Conservation (phyloP, 345 rosid species). For the Garcia nutans region DNA sequence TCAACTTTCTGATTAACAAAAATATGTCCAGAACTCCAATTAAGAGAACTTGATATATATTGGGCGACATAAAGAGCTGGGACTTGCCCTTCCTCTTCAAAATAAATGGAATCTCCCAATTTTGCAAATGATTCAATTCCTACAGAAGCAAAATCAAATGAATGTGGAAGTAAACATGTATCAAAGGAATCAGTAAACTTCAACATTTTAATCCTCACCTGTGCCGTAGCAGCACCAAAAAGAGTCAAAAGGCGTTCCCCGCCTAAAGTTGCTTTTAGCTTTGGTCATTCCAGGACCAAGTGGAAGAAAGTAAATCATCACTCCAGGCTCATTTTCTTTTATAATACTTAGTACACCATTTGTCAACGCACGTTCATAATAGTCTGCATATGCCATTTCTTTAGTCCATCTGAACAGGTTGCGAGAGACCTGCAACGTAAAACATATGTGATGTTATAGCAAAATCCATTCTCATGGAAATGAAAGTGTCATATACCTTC, state of each 20-base stretch:
- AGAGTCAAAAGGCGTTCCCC: slow-evolving; percentile 68
- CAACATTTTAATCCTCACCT: slow-evolving; percentile 36
- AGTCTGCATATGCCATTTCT: slow-evolving; percentile 83
- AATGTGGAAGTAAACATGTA: no score
- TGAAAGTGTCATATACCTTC: slow-evolving; percentile 42
- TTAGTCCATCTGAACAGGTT: slow-evolving; percentile 89
- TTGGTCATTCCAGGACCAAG: slow-evolving; percentile 67
- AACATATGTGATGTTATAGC: background rate
- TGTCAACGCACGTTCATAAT: slow-evolving; percentile 88
- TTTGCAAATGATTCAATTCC: slow-evolving; percentile 80
- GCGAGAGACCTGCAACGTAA: slow-evolving; percentile 65
- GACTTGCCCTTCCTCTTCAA: slow-evolving; percentile 62
- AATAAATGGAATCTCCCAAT: slow-evolving; percentile 91
- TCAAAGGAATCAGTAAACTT: no score
- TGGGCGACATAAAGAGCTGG: slow-evolving; percentile 79
- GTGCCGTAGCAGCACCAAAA: slow-evolving; percentile 99
- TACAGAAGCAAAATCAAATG: background rate
- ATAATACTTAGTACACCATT: slow-evolving; percentile 89
- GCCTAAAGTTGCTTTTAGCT: slow-evolving; percentile 62
- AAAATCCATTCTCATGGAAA: background rate
- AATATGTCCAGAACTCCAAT: slow-evolving; percentile 65
- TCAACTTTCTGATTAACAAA: slow-evolving; percentile 57
- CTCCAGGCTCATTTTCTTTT: slow-evolving; percentile 84
- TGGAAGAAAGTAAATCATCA: slow-evolving; percentile 98
- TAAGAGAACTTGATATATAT: slow-evolving; percentile 67